Evolutionary conservation across 352 stramenopile species (phyloP), one percentile per base, ranked within the genome.

Genomic region (Phytophthora rubi): DNA sequence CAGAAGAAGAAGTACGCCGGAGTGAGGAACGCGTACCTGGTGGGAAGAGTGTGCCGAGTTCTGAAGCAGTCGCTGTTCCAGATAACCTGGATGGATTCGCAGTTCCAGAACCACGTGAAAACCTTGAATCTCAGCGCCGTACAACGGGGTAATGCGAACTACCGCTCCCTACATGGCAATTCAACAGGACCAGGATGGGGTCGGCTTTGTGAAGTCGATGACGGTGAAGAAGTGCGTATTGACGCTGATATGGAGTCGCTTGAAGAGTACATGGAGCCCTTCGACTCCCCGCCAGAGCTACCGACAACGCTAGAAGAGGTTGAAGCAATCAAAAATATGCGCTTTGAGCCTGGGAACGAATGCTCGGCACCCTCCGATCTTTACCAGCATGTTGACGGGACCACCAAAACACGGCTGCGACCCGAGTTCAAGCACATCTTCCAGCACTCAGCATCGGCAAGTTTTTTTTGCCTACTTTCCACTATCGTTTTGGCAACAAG

Each of bases 381-480:
- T 6, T 60, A 64, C 33, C 18, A 48, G 9, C 59, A 67, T 23
- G 0, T 15, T 16, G 65, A 74, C 28, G 57, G 61, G 13, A 53
- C 61, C 4, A 68, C 51, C 0, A 35, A 57, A 1, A 77, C 67
- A 6, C 18, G 39, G 1, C 5, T 79, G 1, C 63, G 60, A 12
- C 32, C 59, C 1, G 45, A 67, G 10, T 70, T 62, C 47, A 55
- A 42, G 4, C 39, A 65, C 30, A 13, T 73, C 0, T 79, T 79
- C 30, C 8, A 75, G 56, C 66, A 73, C 35, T 73, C 71, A 1
- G 54, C 63, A 9, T 59, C 47, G 2, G 57, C 63, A 1, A 73
- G 71, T 6, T 77, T 73, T 53, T 21, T 75, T 77, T 5, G 58
- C 65, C 5, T 75, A 73, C 39, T 35, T 73, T 3, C 72, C 72